phyloP scores from a whole-genome alignment of 306 rosid genomes.

The Castanospermum australe region DNA sequence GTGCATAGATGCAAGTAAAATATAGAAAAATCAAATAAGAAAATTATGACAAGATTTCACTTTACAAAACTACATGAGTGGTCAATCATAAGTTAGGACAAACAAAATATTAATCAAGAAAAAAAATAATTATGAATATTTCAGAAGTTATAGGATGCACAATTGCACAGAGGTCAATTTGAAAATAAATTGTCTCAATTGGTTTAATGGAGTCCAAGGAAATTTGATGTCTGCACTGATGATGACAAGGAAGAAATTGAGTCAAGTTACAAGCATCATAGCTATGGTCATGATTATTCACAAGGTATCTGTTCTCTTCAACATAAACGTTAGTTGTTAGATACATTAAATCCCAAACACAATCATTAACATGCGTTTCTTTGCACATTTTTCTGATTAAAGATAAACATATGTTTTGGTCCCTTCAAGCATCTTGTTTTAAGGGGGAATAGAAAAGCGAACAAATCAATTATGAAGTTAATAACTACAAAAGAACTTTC shows the following conservation, averaged over 20 bases:
- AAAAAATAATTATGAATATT: neutral
- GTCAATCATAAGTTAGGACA: neutral
- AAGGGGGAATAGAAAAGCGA: too few relatives aligned
- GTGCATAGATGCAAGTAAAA: neutral
- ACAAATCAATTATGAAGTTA: too few relatives aligned
- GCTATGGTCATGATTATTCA: neutral
- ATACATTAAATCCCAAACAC: neutral
- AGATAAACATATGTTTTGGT: neutral
- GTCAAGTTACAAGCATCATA: neutral
- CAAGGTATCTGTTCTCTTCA: neutral
- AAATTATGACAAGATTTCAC: neutral
- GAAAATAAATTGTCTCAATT: neutral
- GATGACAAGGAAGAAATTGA: neutral
- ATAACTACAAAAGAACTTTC: neutral
- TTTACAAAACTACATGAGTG: conserved; percentile 6
- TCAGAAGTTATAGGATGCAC: neutral
- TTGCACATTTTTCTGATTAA: neutral
- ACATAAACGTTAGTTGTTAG: neutral
- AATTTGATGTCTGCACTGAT: neutral
- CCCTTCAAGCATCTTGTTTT: neutral
- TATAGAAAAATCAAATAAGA: conserved; percentile 1
- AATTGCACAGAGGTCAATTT: neutral
- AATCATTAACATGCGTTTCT: neutral
- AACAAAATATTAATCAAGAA: neutral
- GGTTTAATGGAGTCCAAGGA: neutral